These are phyloP conservation scores for Periconia digitata DNA, from an alignment of 2,329 filamentous ascomycete genomes.

Conservation along the genomic window DNA sequence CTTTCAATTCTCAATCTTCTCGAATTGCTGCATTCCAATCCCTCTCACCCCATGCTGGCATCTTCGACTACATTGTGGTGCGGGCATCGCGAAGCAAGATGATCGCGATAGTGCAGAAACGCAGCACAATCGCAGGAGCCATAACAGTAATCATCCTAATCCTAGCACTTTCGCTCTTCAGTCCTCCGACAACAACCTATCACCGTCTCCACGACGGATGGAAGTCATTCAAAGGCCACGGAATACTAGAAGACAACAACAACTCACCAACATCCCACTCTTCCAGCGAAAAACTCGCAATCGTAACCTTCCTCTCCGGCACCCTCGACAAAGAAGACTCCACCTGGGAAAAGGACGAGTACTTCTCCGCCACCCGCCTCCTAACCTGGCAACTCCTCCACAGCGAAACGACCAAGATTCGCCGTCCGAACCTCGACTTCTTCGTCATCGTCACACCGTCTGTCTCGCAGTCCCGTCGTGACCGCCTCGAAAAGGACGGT, in stretches of 20 bases:
- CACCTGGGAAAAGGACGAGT: conserved; percentile 25
- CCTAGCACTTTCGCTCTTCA: background rate
- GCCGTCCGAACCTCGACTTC: conserved; percentile 30
- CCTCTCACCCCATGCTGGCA: no score
- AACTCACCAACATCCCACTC: background rate
- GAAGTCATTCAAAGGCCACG: background rate
- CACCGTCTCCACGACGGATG: background rate
- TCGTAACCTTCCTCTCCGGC: conserved; percentile 5
- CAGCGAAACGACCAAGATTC: conserved; percentile 30
- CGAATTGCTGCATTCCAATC: no score
- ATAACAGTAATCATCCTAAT: background rate
- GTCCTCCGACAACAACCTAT: background rate
- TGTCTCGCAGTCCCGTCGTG: conserved; percentile 10
- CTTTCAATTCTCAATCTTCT: no score
- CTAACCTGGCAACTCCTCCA: conserved; percentile 47
- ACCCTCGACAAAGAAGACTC: conserved; percentile 3
- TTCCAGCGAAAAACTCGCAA: conserved; percentile 3
- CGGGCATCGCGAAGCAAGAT: background rate
- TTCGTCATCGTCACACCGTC: conserved; percentile 44
- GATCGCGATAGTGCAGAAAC: background rate
- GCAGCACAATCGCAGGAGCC: background rate
- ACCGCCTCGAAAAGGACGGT: conserved; percentile 40
- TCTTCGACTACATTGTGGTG: no score
- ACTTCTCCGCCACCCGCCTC: conserved; percentile 42
- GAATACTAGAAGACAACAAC: background rate